Percentiles rank a stretch among this genome's conserved stretches.
Conservation (phyloP, 2,329 filamentous ascomycete species). For the Aspergillus sp. region DNA sequence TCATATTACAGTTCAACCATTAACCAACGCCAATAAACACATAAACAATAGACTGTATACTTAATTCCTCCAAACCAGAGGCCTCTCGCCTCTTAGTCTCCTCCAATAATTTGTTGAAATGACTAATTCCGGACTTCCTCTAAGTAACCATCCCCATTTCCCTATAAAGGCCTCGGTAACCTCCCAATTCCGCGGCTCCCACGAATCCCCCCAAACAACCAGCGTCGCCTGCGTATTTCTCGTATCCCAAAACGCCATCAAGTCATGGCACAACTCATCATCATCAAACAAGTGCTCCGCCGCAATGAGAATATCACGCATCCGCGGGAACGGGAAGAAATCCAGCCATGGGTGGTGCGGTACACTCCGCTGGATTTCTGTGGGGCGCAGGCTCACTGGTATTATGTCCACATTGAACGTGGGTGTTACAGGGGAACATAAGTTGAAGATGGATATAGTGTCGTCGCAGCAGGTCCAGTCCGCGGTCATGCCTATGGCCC, state of each 20-base stretch:
- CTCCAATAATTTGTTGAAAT: slow-evolving; percentile 29
- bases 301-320: slow-evolving; percentile 41
- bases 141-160: slow-evolving; percentile 44
- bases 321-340: slow-evolving; percentile 32
- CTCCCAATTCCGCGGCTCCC: slow-evolving; percentile 50
- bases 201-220: slow-evolving; percentile 50
- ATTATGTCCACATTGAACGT: slow-evolving; percentile 5
- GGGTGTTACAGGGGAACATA: neutral
- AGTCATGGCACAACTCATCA: slow-evolving; percentile 35
- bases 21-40: no score
- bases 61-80: slow-evolving; percentile 15
- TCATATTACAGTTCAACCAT: neutral
- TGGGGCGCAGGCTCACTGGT: slow-evolving; percentile 35
- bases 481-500: slow-evolving; percentile 25
- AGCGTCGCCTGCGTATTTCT: slow-evolving; percentile 23
- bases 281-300: slow-evolving; percentile 21
- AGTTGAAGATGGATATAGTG: slow-evolving; percentile 24
- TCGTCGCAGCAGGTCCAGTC: slow-evolving; percentile 24
- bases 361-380: slow-evolving; percentile 34
- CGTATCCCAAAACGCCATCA: slow-evolving; percentile 35
- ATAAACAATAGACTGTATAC: no score
- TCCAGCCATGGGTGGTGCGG: slow-evolving; percentile 44
- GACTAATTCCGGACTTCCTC: slow-evolving; percentile 27
- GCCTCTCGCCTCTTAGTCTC: slow-evolving; percentile 23
- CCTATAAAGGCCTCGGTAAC: slow-evolving; percentile 45